Evolutionary conservation across 768 basidiomycete species (phyloP).

Genomic region (Russula foetens): DNA sequence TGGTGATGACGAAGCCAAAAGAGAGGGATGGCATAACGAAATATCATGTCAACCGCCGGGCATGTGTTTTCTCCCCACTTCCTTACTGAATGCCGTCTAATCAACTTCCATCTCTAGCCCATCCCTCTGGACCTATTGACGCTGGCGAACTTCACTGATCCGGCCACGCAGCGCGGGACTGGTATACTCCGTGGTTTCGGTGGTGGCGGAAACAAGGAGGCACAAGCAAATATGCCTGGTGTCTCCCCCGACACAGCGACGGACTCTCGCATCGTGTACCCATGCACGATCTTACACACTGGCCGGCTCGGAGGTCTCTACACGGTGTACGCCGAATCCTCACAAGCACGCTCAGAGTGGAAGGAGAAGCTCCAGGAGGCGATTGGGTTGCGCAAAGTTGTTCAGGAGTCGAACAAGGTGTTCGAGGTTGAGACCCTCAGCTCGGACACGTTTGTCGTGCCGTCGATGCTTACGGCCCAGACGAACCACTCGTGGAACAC

Average conservation of each 20-base stretch:
- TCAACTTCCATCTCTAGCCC: constrained; percentile 42
- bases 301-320: constrained; percentile 83
- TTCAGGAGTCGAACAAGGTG: constrained; percentile 90
- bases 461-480: constrained; percentile 42
- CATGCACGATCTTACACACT: constrained; percentile 83
- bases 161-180: constrained; percentile 63
- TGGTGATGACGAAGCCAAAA: constrained; percentile 83
- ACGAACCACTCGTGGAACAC: constrained; percentile 51
- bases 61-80: constrained; percentile 28
- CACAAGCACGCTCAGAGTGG: constrained; percentile 76
- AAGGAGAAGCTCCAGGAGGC: constrained; percentile 85
- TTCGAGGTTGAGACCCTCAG: constrained; percentile 91
- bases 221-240: constrained; percentile 25
- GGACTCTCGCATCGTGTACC: constrained; percentile 75
- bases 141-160: constrained; percentile 75
- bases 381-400: constrained; percentile 71
- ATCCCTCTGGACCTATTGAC: constrained; percentile 89
- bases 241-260: constrained; percentile 34
- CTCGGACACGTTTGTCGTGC: constrained; percentile 79
- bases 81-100: neutral
- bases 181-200: constrained; percentile 62
- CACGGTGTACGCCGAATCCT: constrained; percentile 79
- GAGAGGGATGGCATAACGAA: constrained; percentile 68
- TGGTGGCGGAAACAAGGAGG: constrained; percentile 25
- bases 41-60: constrained; percentile 75